Conservation (phyloP, 345 rosid species). For the Diplotaxis tenuifolia region DNA sequence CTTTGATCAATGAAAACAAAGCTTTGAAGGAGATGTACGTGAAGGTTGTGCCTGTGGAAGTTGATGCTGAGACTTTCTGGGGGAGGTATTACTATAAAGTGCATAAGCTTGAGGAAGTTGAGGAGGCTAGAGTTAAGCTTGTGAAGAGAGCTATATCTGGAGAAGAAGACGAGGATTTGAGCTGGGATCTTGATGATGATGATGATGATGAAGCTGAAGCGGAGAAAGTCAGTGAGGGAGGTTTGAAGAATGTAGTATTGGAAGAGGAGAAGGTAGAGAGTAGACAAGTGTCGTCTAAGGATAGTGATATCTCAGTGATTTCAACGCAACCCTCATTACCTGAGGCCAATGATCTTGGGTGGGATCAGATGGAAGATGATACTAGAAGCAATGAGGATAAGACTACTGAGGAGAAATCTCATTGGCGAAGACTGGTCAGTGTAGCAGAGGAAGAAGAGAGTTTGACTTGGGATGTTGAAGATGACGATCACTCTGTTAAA, state of each 20-base stretch:
- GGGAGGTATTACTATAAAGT: constrained; percentile 56
- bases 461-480: constrained; percentile 87
- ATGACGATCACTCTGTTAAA: constrained; percentile 19
- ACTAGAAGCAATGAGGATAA: constrained; percentile 45
- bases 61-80: constrained; percentile 62
- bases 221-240: constrained; percentile 3
- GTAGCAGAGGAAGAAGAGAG: constrained; percentile 62
- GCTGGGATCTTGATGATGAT: constrained; percentile 76
- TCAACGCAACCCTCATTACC: constrained; percentile 54
- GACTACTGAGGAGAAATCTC: constrained; percentile 38
- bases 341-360: constrained; percentile 68
- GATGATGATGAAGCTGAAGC: constrained; percentile 17
- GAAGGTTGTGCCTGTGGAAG: constrained; percentile 42
- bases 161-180: constrained; percentile 71
- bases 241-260: constrained; percentile 26
- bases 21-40: constrained; percentile 43
- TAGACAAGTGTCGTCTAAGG: constrained; percentile 50
- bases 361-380: constrained; percentile 81
- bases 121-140: constrained; percentile 67
- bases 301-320: constrained; percentile 63
- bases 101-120: constrained; percentile 54
- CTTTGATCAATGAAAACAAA: constrained; percentile 37
- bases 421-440: constrained; percentile 50
- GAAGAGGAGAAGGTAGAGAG: constrained; percentile 37
- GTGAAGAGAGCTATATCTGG: constrained; percentile 54